These are phyloP conservation scores for Coprinopsis cinerea DNA, from an alignment of 768 basidiomycete genomes.

Conservation along the genomic window DNA sequence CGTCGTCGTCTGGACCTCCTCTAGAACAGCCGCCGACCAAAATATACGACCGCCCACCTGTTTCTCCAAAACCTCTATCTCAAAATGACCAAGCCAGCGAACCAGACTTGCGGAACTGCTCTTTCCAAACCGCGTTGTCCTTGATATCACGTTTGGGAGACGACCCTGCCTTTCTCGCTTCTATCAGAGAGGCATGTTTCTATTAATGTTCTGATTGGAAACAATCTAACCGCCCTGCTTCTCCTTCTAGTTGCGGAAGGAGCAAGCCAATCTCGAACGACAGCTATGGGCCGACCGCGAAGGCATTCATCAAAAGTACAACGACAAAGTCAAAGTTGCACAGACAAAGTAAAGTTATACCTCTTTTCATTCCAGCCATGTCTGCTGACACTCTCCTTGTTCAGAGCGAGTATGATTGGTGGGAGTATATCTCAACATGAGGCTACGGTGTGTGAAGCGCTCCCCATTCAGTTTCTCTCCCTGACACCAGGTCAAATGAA, in stretches of 20 bases:
- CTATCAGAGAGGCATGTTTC: constrained; percentile 44
- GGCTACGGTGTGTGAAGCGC: constrained; percentile 40
- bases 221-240: constrained; percentile 7
- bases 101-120: constrained; percentile 31
- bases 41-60: not conserved
- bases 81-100: not conserved
- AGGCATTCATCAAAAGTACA: constrained; percentile 56
- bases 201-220: not conserved
- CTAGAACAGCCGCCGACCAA: not conserved
- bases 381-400: constrained; percentile 8
- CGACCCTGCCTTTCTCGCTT: constrained; percentile 43
- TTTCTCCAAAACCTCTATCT: not conserved
- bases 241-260: constrained; percentile 52
- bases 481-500: not conserved
- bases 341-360: constrained; percentile 51
- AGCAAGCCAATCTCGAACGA: constrained; percentile 65
- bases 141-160: constrained; percentile 54
- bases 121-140: constrained; percentile 70
- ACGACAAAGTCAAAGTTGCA: constrained; percentile 66
- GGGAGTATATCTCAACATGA: constrained; percentile 63
- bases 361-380: constrained; percentile 3
- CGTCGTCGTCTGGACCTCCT: not conserved
- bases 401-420: constrained; percentile 65
- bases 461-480: not conserved
- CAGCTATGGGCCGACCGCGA: constrained; percentile 64